Conservation (phyloP, 2,329 filamentous ascomycete species). For the Pseudopithomyces chartarum region DNA sequence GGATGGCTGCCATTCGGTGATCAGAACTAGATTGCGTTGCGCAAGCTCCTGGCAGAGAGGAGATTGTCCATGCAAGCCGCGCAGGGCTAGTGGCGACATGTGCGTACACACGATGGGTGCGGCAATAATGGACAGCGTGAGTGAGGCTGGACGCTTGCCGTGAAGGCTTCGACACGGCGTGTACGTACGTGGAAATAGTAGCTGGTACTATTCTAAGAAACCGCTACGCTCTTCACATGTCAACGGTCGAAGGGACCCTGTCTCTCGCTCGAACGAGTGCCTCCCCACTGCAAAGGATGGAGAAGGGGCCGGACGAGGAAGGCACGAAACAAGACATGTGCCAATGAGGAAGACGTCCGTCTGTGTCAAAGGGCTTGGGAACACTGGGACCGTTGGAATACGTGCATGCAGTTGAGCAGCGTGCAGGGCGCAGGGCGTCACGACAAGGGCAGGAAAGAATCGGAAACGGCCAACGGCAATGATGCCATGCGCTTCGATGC, state of each 20-base stretch:
- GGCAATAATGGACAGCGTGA: not conserved
- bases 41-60: not conserved
- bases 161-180: not conserved
- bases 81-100: not conserved
- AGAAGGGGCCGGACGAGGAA: not conserved
- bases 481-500: not conserved
- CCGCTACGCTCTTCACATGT: too few relatives aligned
- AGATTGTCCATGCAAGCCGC: not conserved
- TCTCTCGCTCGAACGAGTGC: too few relatives aligned
- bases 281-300: not conserved
- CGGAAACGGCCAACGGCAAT: not conserved
- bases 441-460: not conserved
- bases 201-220: too few relatives aligned
- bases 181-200: too few relatives aligned
- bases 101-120: not conserved
- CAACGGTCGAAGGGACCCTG: too few relatives aligned
- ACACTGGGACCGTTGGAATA: not conserved
- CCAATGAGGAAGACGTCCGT: not conserved
- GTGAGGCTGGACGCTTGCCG: not conserved
- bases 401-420: not conserved
- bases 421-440: not conserved
- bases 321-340: not conserved
- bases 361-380: not conserved
- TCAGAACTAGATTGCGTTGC: not conserved
- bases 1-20: not conserved